phyloP scores from a whole-genome alignment of 805 yeast genomes.

The Cyberlindnera galapagoensis region DNA sequence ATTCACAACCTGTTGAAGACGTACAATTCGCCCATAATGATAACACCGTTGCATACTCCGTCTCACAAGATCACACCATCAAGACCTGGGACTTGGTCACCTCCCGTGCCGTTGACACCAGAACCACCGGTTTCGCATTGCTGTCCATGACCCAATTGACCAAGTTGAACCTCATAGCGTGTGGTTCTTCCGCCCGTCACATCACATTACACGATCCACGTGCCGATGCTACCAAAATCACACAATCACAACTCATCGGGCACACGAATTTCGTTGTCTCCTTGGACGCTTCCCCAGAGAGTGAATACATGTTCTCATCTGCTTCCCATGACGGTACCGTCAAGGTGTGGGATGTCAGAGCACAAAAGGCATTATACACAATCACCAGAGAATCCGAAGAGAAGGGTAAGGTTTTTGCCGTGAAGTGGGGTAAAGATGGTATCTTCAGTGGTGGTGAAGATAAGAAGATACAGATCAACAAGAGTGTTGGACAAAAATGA shows the following conservation, averaged over 20 bases:
- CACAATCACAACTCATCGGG: slow-evolving; percentile 74
- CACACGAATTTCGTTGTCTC: slow-evolving; percentile 88
- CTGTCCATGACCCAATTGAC: slow-evolving; percentile 69
- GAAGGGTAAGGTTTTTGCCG: slow-evolving; percentile 70
- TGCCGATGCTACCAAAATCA: slow-evolving; percentile 48
- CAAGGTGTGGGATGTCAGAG: slow-evolving; percentile 92
- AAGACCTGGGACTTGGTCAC: slow-evolving; percentile 96
- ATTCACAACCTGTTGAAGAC: slow-evolving; percentile 81
- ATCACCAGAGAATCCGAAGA: slow-evolving; percentile 62
- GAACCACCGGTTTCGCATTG: slow-evolving; percentile 79
- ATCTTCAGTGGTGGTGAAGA: slow-evolving; percentile 93
- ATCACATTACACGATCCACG: slow-evolving; percentile 92
- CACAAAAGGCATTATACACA: slow-evolving; percentile 75
- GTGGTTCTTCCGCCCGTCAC: slow-evolving; percentile 98
- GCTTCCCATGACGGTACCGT: slow-evolving; percentile 97
- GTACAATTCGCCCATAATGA: slow-evolving; percentile 71
- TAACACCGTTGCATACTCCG: slow-evolving; percentile 82
- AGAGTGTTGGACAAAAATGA: slow-evolving; percentile 20
- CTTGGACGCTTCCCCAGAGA: slow-evolving; percentile 67
- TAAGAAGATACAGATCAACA: slow-evolving; percentile 83
- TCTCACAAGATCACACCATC: slow-evolving; percentile 90
- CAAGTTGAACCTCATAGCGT: slow-evolving; percentile 63
- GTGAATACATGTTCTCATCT: slow-evolving; percentile 76
- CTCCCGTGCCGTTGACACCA: slow-evolving; percentile 77
- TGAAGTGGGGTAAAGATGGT: slow-evolving; percentile 76